Base-by-base conservation (phyloP, 306 rosid species). In the Nissolia schottii region DNA sequence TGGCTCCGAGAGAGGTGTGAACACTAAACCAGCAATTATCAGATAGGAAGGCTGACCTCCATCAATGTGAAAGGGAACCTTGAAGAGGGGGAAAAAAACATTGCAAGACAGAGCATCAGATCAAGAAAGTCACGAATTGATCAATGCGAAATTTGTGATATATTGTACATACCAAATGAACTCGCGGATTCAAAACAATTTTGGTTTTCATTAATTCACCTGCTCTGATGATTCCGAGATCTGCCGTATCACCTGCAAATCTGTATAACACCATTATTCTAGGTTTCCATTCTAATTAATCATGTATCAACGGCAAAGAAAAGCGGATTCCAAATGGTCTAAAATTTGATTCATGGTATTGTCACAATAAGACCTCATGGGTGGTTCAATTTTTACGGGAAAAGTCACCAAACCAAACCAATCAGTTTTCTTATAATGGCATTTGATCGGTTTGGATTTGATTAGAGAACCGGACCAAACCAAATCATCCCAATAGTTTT, bases 1-100 rank as follows among this genome's bases (percentile, higher is more conserved):
- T 53, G 97, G 95, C 73, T 91, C 99, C 3, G 99, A 94, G 57
- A 94, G 97, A 45, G 97, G 99, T 64, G 97, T 94, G 81, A 94
- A 94, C 85, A 94, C 99, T 84, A 94, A 89, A 63, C 97, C 97
- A 18, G 97, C 96, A 84, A 76, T 91, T 69, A 94, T 94, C 59
- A 91, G 77, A 84, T 94, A 94, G 64, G 99, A 91, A 64, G 97
- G 97, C 77, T 86, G 97, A 61, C 92, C 96, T 64, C 87, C 96
- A 56, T 91, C 96, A 24, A 85, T 77, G 80, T 91, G 92, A 79
- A 73, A 91, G 45, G 99, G 97, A 79, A 94, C 99, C 99, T 91
- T 76, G 77, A 80, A 67, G 79, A 46, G 61, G 14, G 56, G 18
- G 38, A 41, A 4, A 67, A 1, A 61, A 28, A 40, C 59, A 73